These are phyloP conservation scores for Achaetomium macrosporum DNA, from an alignment of 2,329 filamentous ascomycete genomes.

Conservation along the genomic window DNA sequence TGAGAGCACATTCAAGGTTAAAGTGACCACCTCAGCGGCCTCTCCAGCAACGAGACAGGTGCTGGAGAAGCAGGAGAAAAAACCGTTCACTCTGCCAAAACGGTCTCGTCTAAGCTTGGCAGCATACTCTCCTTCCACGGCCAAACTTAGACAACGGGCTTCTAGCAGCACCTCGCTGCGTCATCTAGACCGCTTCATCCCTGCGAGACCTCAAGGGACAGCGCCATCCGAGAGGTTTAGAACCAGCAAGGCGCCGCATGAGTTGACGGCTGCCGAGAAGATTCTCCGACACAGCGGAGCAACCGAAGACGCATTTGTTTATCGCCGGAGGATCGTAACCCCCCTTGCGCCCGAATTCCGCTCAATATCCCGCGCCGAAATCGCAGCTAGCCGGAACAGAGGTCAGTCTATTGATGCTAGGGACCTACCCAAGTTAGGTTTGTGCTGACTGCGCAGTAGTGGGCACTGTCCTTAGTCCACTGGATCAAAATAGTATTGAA, in stretches of 20 bases:
- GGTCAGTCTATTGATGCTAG: conserved; percentile 13
- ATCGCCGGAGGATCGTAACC: conserved; percentile 27
- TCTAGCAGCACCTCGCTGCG: conserved; percentile 26
- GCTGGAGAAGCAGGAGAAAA: not conserved
- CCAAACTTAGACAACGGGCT: conserved; percentile 12
- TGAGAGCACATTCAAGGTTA: not conserved
- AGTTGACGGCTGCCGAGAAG: conserved; percentile 40
- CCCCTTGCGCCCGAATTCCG: conserved; percentile 25
- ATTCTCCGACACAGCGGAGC: conserved; percentile 38
- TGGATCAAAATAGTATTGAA: conserved; percentile 22
- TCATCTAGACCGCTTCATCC: conserved; percentile 46
- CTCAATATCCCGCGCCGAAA: conserved; percentile 27
- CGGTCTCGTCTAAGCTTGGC: conserved; percentile 13
- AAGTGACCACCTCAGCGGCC: not conserved
- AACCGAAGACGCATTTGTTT: conserved; percentile 40
- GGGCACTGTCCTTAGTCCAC: conserved; percentile 25
- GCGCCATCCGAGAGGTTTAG: conserved; percentile 40
- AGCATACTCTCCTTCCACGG: conserved; percentile 1
- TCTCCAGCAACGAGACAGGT: not conserved
- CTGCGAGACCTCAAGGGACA: conserved; percentile 34
- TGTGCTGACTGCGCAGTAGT: conserved; percentile 10
- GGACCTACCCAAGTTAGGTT: not conserved
- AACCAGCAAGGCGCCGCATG: conserved; percentile 37
- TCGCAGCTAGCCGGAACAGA: conserved; percentile 23
- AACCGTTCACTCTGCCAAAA: conserved; percentile 15